Base-by-base conservation (phyloP, 805 yeast genomes). In the Pichia phayaonensis region DNA sequence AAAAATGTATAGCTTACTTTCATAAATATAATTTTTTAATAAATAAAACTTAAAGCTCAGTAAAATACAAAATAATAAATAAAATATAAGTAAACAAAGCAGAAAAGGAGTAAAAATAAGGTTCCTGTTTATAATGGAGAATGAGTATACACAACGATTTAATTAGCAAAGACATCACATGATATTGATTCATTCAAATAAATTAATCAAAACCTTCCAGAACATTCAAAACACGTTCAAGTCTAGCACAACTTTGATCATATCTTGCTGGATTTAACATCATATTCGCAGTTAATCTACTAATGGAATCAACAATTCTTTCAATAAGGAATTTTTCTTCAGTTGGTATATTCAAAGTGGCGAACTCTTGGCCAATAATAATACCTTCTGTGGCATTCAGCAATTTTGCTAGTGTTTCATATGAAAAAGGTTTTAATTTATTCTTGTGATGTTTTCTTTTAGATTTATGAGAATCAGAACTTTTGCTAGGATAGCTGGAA, bases 221-320 rank as follows among this genome's bases (percentile, higher is more conserved):
- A 0, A 90, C 95, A 49, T 85, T 72, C 51, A 90, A 76, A 0
- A 97, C 97, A 58, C 82, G 83, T 57, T 85, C 86, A 58, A 92
- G 71, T 56, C 98, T 73, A 54, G 79, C 74, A 42, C 88, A 76
- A 13, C 97, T 96, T 54, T 88, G 89, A 16, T 81, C 83, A 51
- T 85, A 83, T 60, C 94, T 79, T 27, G 79, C 80, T 27, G 88
- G 88, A 64, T 92, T 96, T 50, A 87, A 64, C 48, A 90, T 85
- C 87, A 94, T 89, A 61, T 90, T 97, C 48, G 90, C 88, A 3
- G 96, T 89, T 52, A 94, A 75, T 59, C 94, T 75, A 40, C 94
- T 83, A 44, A 92, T 72, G 2, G 95, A 83, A 60, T 90, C 96
- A 3, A 92, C 86, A 45, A 92, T 80, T 65, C 88, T 82, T 61